Evolutionary conservation across 192 early-diverging fungal species (phyloP).

Genomic region (Rhizoclosmatium globosum): DNA sequence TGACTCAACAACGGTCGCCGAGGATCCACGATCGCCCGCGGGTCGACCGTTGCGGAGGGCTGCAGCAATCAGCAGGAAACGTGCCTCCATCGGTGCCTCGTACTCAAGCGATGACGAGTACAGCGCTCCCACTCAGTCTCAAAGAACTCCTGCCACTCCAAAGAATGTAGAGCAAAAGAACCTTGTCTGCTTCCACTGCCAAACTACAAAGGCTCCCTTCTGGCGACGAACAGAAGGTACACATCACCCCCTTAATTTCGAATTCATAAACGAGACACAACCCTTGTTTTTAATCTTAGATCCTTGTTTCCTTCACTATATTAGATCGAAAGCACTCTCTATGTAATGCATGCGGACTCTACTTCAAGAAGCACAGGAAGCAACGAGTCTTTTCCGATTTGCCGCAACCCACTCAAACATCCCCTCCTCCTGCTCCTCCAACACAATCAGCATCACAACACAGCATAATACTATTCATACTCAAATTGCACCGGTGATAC

Average conservation of each 20-base stretch:
- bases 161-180: constrained; percentile 37
- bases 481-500: too few relatives aligned
- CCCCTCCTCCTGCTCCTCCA: too few relatives aligned
- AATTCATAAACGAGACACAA: too few relatives aligned
- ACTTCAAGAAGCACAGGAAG: too few relatives aligned
- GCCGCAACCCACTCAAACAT: too few relatives aligned
- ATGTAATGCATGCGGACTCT: constrained; percentile 70
- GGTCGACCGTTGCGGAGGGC: not conserved
- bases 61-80: not conserved
- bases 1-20: not conserved
- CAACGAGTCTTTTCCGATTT: too few relatives aligned
- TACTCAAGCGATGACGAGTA: not conserved
- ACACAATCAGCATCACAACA: too few relatives aligned
- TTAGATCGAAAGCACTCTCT: constrained; percentile 56
- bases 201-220: constrained; percentile 76
- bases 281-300: too few relatives aligned
- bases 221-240: constrained; percentile 80
- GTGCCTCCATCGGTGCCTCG: not conserved
- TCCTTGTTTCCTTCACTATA: too few relatives aligned
- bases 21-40: not conserved
- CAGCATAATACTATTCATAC: too few relatives aligned
- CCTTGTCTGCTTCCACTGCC: constrained; percentile 71
- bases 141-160: not conserved
- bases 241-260: constrained; percentile 60
- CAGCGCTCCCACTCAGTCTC: not conserved